These are phyloP conservation scores for Fonsecaea pugnacius DNA, from an alignment of 2,329 filamentous ascomycete genomes.

Conservation along the genomic window DNA sequence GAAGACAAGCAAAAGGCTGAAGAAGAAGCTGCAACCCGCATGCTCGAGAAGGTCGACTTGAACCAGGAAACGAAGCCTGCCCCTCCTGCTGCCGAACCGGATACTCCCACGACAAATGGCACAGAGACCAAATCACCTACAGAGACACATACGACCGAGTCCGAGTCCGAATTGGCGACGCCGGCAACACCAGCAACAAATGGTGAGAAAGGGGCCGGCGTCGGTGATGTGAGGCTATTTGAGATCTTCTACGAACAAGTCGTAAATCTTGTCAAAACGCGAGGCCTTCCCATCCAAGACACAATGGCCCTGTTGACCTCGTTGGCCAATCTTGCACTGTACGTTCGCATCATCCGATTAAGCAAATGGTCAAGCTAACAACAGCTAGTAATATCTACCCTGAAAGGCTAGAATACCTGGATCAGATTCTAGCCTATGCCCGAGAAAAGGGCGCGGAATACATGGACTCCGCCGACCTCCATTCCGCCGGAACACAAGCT, in stretches of 20 bases:
- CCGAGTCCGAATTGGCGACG: slow-evolving; percentile 40
- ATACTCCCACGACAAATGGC: slow-evolving; percentile 40
- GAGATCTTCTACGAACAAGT: slow-evolving; percentile 98
- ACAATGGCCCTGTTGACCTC: slow-evolving; percentile 94
- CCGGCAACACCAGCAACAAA: slow-evolving; percentile 40
- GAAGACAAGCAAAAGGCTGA: slow-evolving; percentile 78
- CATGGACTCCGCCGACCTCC: slow-evolving; percentile 91
- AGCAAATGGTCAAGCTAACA: slow-evolving; percentile 38
- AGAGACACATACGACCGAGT: slow-evolving; percentile 43
- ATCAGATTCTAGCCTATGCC: slow-evolving; percentile 89
- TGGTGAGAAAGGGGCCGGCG: slow-evolving; percentile 43
- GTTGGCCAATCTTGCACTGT: slow-evolving; percentile 84
- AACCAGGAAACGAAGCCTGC: slow-evolving; percentile 41
- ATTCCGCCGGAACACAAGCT: slow-evolving; percentile 83
- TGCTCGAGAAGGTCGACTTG: slow-evolving; percentile 78
- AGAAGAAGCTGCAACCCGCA: slow-evolving; percentile 76
- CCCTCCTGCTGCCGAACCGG: slow-evolving; percentile 38
- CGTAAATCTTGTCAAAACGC: slow-evolving; percentile 86
- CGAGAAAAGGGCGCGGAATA: slow-evolving; percentile 84
- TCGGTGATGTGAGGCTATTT: slow-evolving; percentile 80
- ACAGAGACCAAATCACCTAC: slow-evolving; percentile 37
- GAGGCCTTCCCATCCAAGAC: slow-evolving; percentile 90
- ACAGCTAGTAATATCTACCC: slow-evolving; percentile 79
- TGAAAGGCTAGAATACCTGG: slow-evolving; percentile 78
- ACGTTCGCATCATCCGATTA: slow-evolving; percentile 39